Evolutionary conservation across 495 filamentous ascomycete genomes (phyloP), one percentile per base, ranked within the genome.

Genomic region (Penicillium manginii): DNA sequence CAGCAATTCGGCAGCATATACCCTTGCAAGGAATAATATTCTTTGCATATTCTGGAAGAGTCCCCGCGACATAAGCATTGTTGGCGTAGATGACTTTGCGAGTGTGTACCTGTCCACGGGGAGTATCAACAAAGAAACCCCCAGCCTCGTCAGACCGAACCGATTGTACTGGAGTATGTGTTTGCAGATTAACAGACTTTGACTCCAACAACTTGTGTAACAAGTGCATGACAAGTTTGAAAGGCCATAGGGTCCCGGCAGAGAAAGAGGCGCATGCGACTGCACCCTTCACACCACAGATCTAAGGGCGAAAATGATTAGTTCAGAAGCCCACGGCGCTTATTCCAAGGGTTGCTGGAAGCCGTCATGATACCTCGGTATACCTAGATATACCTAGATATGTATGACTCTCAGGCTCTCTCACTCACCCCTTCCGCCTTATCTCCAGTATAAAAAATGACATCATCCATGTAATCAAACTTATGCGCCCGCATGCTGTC

Each of bases 51-150:
- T 73, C 63, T 4, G 81, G 78, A 42, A 82, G 75, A 9, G 91
- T 69, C 12, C 73, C 76, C 2, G 86, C 81, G 2, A 87, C 85
- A 62, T 91, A 91, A 21, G 85, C 89, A 55, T 92, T 92, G 29
- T 87, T 91, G 31, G 89, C 89, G 48, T 90, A 67, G 6, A 91
- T 75, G 2, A 92, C 76, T 48, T 78, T 81, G 21, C 57, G 57
- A 0, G 88, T 78, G 7, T 42, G 64, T 11, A 90, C 81, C 4
- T 37, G 67, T 12, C 86, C 86, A 18, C 84, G 74, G 9, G 68
- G 53, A 4, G 88, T 90, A 29, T 80, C 46, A 0, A 90, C 68
- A 11, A 58, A 70, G 76, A 80, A 89, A 1, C 63, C 73, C 19
- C 59, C 59, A 21, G 63, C 54, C 9, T 65, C 45, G 50, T 65